Base-by-base conservation (phyloP, 345 rosid genomes). In the Eucalyptus tenuipes region DNA sequence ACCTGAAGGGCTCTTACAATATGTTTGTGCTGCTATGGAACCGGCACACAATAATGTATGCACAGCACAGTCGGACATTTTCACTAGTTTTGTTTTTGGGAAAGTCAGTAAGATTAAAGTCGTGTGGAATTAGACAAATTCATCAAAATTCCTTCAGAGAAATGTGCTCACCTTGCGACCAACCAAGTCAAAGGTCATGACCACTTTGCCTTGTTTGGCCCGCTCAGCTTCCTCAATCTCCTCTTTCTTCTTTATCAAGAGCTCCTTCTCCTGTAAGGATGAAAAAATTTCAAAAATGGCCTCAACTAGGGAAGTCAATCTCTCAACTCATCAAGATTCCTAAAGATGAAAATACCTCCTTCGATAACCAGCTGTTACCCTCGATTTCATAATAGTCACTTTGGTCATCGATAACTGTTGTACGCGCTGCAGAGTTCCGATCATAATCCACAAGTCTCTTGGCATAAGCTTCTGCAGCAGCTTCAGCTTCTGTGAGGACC, bases 351-450 rank as follows among this genome's bases (percentile, higher is more conserved):
- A 42, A 85, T 92, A 97, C 99, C 99, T 97, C 98, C 85, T 89
- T 92, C 13, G 99, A 97, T 22, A 98, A 94, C 99, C 99, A 98
- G 90, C 91, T 97, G 89, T 96, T 98, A 66, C 96, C 94, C 92
- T 97, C 99, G n/a, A 94, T 92, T 91, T 96, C 99, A 42, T 96
- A 98, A 91, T 98, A 97, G 91, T 97, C 99, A 89, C 99, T 97
- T 88, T 98, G 99, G 91, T 98, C 99, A 91, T 98, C 99, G 87
- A 97, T 97, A 88, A 96, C 99, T 12, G 96, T 94, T 18, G 99
- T 98, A 86, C 99, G 98, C 1, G 98, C 98, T 1, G 99, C 99
- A 18, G 99, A 89, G 86, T 98, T 95, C 85, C 97, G 93, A 91
- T 98, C 99, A 87, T 97, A 98, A 17, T 97, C 99, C 59, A 98